phyloP scores from a whole-genome alignment of 2,329 filamentous ascomycete species.

The Curvularia sp. region DNA sequence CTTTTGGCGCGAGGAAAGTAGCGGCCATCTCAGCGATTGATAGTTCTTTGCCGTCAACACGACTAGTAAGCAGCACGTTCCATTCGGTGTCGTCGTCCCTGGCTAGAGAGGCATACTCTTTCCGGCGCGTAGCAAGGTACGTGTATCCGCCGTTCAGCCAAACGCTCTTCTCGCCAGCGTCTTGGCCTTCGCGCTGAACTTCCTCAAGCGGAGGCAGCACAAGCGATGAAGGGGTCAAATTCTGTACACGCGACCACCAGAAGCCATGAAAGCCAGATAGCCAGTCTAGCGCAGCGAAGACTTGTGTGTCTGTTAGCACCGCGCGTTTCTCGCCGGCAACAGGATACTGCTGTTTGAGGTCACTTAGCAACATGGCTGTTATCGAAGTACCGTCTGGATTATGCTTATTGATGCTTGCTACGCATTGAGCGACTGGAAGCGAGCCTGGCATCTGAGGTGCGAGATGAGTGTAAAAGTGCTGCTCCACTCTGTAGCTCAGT shows the following conservation, averaged over 20 bases:
- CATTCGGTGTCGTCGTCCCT: slow-evolving; percentile 62
- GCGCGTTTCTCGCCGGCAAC: slow-evolving; percentile 64
- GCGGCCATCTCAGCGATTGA: slow-evolving; percentile 64
- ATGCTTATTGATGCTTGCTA: slow-evolving; percentile 56
- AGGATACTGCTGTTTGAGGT: slow-evolving; percentile 63
- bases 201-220: slow-evolving; percentile 66
- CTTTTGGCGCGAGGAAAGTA: slow-evolving; percentile 56
- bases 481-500: slow-evolving; percentile 71
- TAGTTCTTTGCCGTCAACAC: slow-evolving; percentile 21
- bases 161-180: slow-evolving; percentile 36
- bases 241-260: slow-evolving; percentile 54
- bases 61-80: slow-evolving; percentile 59
- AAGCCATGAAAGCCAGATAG: slow-evolving; percentile 66
- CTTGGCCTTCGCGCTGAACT: slow-evolving; percentile 40
- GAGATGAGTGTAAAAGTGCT: slow-evolving; percentile 68
- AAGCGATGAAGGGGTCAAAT: slow-evolving; percentile 47
- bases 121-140: slow-evolving; percentile 68
- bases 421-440: slow-evolving; percentile 60
- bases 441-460: slow-evolving; percentile 58
- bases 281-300: slow-evolving; percentile 66
- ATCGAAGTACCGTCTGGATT: slow-evolving; percentile 47
- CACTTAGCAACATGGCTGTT: slow-evolving; percentile 65
- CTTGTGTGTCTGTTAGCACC: slow-evolving; percentile 58
- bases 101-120: slow-evolving; percentile 62
- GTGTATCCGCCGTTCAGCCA: slow-evolving; percentile 75